Base-by-base conservation (phyloP, 1,284 basidiomycete species). In the Hemileccinum hortonii region DNA sequence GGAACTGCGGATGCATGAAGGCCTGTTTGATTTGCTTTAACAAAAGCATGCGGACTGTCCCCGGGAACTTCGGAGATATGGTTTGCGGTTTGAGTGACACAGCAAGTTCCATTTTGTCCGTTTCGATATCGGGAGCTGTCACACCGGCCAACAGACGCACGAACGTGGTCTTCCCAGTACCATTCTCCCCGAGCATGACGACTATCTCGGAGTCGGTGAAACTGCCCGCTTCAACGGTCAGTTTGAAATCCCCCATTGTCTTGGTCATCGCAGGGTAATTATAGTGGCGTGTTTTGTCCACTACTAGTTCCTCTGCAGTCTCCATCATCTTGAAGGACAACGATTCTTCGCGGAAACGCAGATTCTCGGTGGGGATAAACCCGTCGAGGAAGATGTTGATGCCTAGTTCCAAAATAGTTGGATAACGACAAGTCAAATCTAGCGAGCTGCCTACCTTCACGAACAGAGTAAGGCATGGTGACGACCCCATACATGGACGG, bases 351-450 rank as follows among this genome's bases (percentile, higher is more conserved):
- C 94, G 86, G 85, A 98, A 98, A 54, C 95, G 92, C 64, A 98
- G 71, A 73, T 98, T 98, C 72, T 98, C 94, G n/a, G 95, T 97
- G 7, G 95, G 95, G 61, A 98, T 93, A 76, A 94, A 94, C 49
- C 94, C 94, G 66, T 98, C 95, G 53, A 98, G 78, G 83, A 98
- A 98, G 64, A 97, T 97, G 75, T 98, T 98, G 78, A 98, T 97
- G 61, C 94, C 92, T 64, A 50, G 37, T 36, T 56, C 32, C 55
- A 40, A 44, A 30, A 37, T 49, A 22, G 36, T 55, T n/a, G 30
- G 41, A 26, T 43, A 38, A 45, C 32, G 19, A 42, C 18, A 35
- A 12, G 16, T 43, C 29, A 44, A 56, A 44, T 46, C 21, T 8
- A 6, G 18, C 18, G 12, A 44, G 44, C 33, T 21, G 65, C 78